A percentile compares a stretch with the other conserved stretches of the same genome.
Conservation (phyloP, 305 asterid genomes). For the Andrographis paniculata region DNA sequence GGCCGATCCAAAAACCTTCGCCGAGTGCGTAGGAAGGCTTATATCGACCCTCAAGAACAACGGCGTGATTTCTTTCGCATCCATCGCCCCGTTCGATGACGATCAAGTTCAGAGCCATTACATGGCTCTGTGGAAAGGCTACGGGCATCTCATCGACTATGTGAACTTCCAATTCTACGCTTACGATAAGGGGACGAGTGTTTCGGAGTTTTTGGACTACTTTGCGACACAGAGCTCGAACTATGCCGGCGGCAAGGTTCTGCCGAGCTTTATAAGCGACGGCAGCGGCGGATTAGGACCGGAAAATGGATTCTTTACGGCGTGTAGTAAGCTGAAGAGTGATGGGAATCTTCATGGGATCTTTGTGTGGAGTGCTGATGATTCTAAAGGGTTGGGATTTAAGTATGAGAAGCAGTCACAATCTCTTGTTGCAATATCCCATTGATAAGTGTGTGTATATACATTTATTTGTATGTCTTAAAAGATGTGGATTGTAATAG, state of each 20-base stretch:
- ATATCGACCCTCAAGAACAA: constrained; percentile 35
- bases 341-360: constrained; percentile 50
- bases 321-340: constrained; percentile 36
- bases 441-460: too few relatives aligned
- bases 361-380: constrained; percentile 74
- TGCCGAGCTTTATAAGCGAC: constrained; percentile 44
- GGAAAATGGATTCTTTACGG: constrained; percentile 41
- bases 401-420: constrained; percentile 56
- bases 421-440: constrained; percentile 27
- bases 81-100: constrained; percentile 66
- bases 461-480: too few relatives aligned
- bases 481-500: too few relatives aligned
- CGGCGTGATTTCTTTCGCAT: constrained; percentile 44
- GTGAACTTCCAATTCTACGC: constrained; percentile 74
- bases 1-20: constrained; percentile 30
- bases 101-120: constrained; percentile 49
- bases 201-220: constrained; percentile 35
- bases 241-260: constrained; percentile 41
- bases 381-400: constrained; percentile 40
- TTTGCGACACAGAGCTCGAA: constrained; percentile 33
- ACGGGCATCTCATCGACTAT: constrained; percentile 42
- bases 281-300: constrained; percentile 56
- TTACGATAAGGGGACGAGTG: constrained; percentile 39
- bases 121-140: constrained; percentile 41
- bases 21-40: constrained; percentile 42